Conservation (phyloP, 148 eudicot genomes). For the Dianthus caryophyllus region DNA sequence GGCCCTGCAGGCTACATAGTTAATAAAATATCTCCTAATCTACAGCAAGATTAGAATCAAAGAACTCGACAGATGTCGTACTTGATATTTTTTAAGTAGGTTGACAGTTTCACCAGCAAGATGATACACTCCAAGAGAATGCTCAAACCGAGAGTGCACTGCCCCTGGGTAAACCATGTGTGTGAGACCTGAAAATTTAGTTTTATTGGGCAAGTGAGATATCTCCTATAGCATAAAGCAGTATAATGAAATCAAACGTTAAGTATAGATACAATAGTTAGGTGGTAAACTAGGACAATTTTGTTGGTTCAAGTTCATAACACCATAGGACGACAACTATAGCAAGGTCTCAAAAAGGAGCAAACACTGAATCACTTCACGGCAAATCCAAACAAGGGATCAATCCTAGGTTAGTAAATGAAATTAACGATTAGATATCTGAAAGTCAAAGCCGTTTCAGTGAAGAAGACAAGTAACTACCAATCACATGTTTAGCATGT, state of each 20-base stretch:
- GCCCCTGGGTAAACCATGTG: constrained; percentile 94
- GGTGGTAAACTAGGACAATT: too few species aligned
- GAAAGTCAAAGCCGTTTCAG: neutral
- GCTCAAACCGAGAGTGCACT: constrained; percentile 95
- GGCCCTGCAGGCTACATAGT: constrained; percentile 41
- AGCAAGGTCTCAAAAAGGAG: neutral
- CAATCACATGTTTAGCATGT: constrained; percentile 18
- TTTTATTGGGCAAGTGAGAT: neutral
- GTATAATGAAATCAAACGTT: neutral
- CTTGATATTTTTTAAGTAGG: constrained; percentile 60
- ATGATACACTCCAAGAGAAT: constrained; percentile 93
- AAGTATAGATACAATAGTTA: too few species aligned
- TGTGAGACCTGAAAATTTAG: constrained; percentile 44
- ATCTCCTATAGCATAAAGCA: neutral
- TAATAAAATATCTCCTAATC: constrained; percentile 4
- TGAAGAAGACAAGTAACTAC: neutral
- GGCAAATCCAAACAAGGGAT: neutral
- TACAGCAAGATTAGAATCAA: constrained; percentile 12
- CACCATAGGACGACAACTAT: too few species aligned
- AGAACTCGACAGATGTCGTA: constrained; percentile 25
- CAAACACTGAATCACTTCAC: neutral
- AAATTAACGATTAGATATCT: neutral
- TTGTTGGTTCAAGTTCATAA: too few species aligned
- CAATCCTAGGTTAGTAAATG: constrained; percentile 4
- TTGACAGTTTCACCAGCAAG: constrained; percentile 79